Conservation (phyloP, 371 early-diverging fungal species). For the Haplosporangium sp. region DNA sequence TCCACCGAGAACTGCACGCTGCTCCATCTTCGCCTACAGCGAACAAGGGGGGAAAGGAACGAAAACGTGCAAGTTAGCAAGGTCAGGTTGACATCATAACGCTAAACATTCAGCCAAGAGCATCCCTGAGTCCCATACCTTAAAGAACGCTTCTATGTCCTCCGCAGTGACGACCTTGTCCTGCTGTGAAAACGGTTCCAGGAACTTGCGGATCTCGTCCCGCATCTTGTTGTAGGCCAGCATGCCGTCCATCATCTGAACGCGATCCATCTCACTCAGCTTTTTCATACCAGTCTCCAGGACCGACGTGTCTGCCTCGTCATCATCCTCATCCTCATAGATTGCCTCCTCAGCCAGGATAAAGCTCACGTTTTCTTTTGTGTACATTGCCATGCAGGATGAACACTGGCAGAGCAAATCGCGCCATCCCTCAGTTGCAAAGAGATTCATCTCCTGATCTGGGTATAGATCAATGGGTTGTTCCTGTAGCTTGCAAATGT, state of each 20-base stretch:
- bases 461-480: conserved; percentile 58
- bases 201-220: conserved; percentile 71
- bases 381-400: conserved; percentile 28
- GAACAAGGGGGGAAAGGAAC: background rate
- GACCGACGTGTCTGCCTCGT: conserved; percentile 70
- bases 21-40: conserved; percentile 40
- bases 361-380: conserved; percentile 51
- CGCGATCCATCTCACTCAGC: conserved; percentile 77
- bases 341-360: conserved; percentile 55
- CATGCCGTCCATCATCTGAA: conserved; percentile 77
- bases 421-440: conserved; percentile 51
- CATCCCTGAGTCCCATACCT: conserved; percentile 33
- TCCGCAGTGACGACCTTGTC: conserved; percentile 79
- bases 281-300: conserved; percentile 82
- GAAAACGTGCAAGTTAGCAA: background rate
- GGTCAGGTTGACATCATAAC: background rate
- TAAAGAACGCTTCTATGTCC: conserved; percentile 82
- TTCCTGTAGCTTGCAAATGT: conserved; percentile 46
- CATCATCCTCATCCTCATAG: conserved; percentile 64
- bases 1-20: conserved; percentile 21
- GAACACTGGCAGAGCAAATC: conserved; percentile 57
- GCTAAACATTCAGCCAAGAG: background rate
- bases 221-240: conserved; percentile 64
- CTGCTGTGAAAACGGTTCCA: conserved; percentile 75
- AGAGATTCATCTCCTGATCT: conserved; percentile 43